These are phyloP conservation scores for Globisporangium ultimum DNA, from an alignment of 352 stramenopile species.

Conservation along the genomic window DNA sequence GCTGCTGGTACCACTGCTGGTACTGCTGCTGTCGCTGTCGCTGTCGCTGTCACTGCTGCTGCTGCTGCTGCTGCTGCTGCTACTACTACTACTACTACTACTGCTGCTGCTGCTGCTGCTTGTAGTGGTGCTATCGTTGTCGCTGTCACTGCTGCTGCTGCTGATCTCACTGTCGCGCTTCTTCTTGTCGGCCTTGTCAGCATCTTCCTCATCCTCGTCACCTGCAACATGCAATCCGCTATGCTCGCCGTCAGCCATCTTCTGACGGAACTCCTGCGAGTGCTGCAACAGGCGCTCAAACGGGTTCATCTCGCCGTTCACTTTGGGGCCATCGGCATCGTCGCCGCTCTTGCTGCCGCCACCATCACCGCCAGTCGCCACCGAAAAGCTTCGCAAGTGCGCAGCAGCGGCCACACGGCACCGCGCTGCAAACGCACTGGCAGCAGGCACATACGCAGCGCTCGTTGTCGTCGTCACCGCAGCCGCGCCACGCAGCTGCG, in stretches of 20 bases:
- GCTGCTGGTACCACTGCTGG: slow-evolving; percentile 3
- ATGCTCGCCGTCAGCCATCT: slow-evolving; percentile 22
- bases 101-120: too few species aligned
- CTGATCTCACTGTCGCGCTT: slow-evolving; percentile 7
- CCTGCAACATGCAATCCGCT: slow-evolving; percentile 15
- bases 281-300: slow-evolving; percentile 68
- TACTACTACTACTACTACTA: too few species aligned
- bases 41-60: too few species aligned
- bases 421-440: too few species aligned
- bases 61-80: too few species aligned
- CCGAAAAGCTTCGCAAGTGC: slow-evolving; percentile 11
- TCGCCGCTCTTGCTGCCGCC: slow-evolving; percentile 17
- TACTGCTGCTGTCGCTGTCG: slow-evolving; percentile 11
- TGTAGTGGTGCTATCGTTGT: too few species aligned
- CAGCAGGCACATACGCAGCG: too few species aligned
- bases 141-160: slow-evolving; percentile 11
- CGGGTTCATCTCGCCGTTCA: slow-evolving; percentile 39
- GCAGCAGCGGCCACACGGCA: slow-evolving; percentile 8
- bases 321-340: slow-evolving; percentile 10
- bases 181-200: neutral
- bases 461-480: neutral
- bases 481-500: neutral
- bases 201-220: slow-evolving; percentile 13
- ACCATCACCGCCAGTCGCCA: neutral
- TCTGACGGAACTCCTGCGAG: slow-evolving; percentile 55